Percentiles rank a stretch among this genome's conserved stretches.
Conservation (phyloP, 768 basidiomycete genomes). For the Xerocomellus intermedius region DNA sequence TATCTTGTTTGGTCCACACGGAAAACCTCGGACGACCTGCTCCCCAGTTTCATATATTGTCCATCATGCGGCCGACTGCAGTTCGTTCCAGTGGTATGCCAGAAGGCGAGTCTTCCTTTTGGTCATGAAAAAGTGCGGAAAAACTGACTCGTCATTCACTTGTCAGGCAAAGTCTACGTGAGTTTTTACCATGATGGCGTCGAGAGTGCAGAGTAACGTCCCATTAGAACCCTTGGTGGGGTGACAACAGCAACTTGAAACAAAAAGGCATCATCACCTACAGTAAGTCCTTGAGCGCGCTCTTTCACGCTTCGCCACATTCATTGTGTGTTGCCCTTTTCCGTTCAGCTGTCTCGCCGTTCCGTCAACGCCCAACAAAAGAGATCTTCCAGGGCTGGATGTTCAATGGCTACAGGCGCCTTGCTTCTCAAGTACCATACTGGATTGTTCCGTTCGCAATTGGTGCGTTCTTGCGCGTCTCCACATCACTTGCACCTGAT, state of each 20-base stretch:
- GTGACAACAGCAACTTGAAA: constrained; percentile 64
- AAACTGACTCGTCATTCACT: constrained; percentile 5
- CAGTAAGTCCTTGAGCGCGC: constrained; percentile 51
- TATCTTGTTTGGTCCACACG: constrained; percentile 34
- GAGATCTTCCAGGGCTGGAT: constrained; percentile 71
- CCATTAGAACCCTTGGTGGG: constrained; percentile 86
- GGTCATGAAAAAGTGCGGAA: background rate
- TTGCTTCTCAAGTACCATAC: constrained; percentile 73
- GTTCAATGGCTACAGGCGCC: constrained; percentile 83
- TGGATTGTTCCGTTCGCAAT: constrained; percentile 73
- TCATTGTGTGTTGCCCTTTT: background rate
- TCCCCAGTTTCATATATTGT: constrained; percentile 3
- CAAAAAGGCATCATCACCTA: constrained; percentile 79
- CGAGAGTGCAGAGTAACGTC: constrained; percentile 1
- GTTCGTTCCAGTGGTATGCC: constrained; percentile 75
- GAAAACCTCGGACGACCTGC: constrained; percentile 27
- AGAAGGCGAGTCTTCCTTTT: constrained; percentile 54
- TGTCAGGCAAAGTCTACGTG: constrained; percentile 77
- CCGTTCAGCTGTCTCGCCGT: constrained; percentile 76
- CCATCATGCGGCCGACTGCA: constrained; percentile 51
- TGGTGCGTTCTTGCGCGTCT: constrained; percentile 50
- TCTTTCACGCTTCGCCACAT: background rate
- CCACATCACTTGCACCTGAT: background rate
- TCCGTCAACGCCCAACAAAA: constrained; percentile 70
- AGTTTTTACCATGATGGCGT: constrained; percentile 35